These are phyloP conservation scores for Pestalotiopsis sp. DNA, from an alignment of 2,329 filamentous ascomycete genomes.

Conservation along the genomic window DNA sequence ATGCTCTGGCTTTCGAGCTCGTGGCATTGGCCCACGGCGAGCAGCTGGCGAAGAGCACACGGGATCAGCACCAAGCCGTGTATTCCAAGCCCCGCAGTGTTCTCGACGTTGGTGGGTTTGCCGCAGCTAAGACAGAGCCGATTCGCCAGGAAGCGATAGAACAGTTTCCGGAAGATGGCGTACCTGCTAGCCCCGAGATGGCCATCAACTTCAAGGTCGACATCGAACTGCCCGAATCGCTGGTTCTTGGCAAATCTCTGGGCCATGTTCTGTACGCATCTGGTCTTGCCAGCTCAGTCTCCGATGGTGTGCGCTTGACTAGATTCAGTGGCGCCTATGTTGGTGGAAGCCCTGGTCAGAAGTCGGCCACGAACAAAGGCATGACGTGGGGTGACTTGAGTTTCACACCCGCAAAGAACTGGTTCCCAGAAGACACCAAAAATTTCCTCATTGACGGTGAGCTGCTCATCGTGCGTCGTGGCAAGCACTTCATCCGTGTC, in stretches of 20 bases:
- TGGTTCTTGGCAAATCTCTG: constrained; percentile 56
- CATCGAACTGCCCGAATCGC: constrained; percentile 58
- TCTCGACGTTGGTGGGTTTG: not conserved
- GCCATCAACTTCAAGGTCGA: constrained; percentile 47
- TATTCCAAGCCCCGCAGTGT: constrained; percentile 37
- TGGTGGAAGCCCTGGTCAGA: constrained; percentile 47
- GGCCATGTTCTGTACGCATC: constrained; percentile 59
- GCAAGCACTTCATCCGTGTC: constrained; percentile 63
- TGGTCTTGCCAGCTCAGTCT: constrained; percentile 56
- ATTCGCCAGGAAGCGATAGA: constrained; percentile 16
- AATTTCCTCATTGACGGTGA: constrained; percentile 62
- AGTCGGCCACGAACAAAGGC: constrained; percentile 24
- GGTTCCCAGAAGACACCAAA: constrained; percentile 56
- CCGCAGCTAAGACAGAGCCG: constrained; percentile 2
- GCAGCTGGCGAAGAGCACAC: constrained; percentile 62
- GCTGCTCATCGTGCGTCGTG: constrained; percentile 60
- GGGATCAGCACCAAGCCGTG: constrained; percentile 51
- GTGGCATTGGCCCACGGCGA: constrained; percentile 76
- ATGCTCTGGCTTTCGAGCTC: constrained; percentile 79
- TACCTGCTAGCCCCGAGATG: constrained; percentile 39
- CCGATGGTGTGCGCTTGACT: constrained; percentile 61
- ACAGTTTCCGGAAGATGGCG: constrained; percentile 18
- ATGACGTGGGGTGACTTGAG: constrained; percentile 51
- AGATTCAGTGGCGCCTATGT: constrained; percentile 59
- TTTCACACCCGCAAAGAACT: constrained; percentile 63